Evolutionary conservation across 768 basidiomycete genomes (phyloP).

Genomic region (Rhodocollybia butyracea): DNA sequence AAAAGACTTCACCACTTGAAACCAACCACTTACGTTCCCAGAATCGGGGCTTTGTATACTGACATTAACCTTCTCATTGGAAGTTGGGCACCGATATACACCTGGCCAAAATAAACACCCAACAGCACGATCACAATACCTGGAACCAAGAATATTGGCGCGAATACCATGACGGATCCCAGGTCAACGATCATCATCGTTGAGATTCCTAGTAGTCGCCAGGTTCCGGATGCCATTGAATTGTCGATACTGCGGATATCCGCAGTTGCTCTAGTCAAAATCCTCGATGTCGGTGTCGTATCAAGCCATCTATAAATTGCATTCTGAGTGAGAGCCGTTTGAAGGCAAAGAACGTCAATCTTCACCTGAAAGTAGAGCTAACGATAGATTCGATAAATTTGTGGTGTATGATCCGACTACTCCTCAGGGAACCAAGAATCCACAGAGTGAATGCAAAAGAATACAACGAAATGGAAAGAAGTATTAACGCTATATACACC

Average conservation of each 20-base stretch:
- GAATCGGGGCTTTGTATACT: constrained; percentile 32
- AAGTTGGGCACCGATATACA: constrained; percentile 45
- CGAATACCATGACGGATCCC: constrained; percentile 38
- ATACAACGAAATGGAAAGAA: neutral
- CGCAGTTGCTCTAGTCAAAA: constrained; percentile 47
- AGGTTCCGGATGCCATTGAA: neutral
- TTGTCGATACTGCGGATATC: constrained; percentile 30
- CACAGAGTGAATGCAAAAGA: constrained; percentile 2
- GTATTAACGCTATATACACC: neutral
- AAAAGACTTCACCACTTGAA: constrained; percentile 19
- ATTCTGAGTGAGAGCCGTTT: neutral
- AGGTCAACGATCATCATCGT: constrained; percentile 40
- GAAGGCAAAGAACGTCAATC: neutral
- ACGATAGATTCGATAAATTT: constrained; percentile 34
- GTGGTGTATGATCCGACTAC: constrained; percentile 24
- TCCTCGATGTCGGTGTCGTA: constrained; percentile 23
- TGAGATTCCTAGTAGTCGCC: constrained; percentile 5
- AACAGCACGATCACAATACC: constrained; percentile 37
- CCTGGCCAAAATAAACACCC: constrained; percentile 40
- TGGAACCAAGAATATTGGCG: constrained; percentile 45
- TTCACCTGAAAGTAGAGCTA: constrained; percentile 36
- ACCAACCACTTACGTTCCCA: constrained; percentile 36
- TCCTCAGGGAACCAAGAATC: constrained; percentile 2
- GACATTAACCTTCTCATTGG: constrained; percentile 48
- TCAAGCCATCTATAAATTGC: constrained; percentile 21